Evolutionary conservation across 306 rosid species (phyloP), one percentile per base, ranked within the genome.

Genomic region (Cicer bijugum): DNA sequence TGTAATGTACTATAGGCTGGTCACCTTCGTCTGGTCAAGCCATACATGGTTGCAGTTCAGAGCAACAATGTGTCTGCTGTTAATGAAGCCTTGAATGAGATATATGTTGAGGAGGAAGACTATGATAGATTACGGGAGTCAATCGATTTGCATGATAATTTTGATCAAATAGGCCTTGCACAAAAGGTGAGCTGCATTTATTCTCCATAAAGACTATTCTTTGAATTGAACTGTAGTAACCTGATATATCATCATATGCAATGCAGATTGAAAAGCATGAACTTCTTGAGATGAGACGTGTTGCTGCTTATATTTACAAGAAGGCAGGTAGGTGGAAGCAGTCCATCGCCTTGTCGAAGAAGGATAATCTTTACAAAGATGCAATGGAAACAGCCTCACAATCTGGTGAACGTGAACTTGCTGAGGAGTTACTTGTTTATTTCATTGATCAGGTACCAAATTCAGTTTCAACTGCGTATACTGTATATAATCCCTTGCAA

Each of bases 311-410:
- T 76, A 94, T 94, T 60, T 94, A 94, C 93, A 94, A 94, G 85
- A 94, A 91, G 85, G 99, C 97, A 7, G 95, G 96, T 56, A 87
- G 99, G 78, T 94, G 99, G 99, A 94, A 91, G 93, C 99, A 94
- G 82, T 94, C 99, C 71, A 94, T 94, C 87, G 96, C 90, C 67
- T 80, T 94, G 86, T 94, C 99, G 46, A 94, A 94, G 96, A 91
- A 94, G 84, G 99, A 94, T 80, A 94, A 90, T 75, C 96, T 94
- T 75, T 91, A 94, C 99, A 94, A 90, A 84, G 99, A 94, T 84
- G 95, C 96, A 78, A 94, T 94, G 99, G 99, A 94, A 89, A 94
- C 99, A 4, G 97, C 97, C 39, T 94, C 99, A 0, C 99, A 94
- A 75, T 94, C 99, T 50, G 97, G 99, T 72, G 99, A 91, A 63